Evolutionary conservation across 2,329 filamentous ascomycete genomes (phyloP), one percentile per base, ranked within the genome.

Genomic region (Clonostachys sp.): DNA sequence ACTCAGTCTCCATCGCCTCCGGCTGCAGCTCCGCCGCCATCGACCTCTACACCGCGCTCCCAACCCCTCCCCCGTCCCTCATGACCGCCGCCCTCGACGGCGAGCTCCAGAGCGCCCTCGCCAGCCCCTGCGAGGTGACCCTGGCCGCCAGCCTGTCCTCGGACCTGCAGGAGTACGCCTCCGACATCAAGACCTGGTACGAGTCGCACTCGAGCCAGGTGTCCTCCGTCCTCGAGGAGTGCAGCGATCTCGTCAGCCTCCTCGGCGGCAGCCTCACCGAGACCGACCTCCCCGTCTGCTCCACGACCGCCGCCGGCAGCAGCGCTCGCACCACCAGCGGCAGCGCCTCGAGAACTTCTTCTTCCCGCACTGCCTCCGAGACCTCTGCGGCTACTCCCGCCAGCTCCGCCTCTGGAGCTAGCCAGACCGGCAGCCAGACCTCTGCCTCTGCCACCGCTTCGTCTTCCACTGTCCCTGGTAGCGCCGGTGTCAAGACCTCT

Each of bases 81-180:
- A 34, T 56, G 48, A 16, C 41, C n/a, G 45, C 51, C 52, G 34
- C 55, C 30, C 42, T 42, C 10, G 47, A 51, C 9, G 45, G 61
- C 52, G 52, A 57, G 6, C 53, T 55, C 45, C 58, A 60, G 45
- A 57, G 65, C 57, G 57, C 36, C 36, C 36, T 39, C 12, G 17
- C 36, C 14, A 39, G 67, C 58, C 52, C 57, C 5, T 69, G 66
- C 63, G 17, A 48, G 51, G 59, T 62, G 57, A 58, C 48, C 47
- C 48, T 57, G 7, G 62, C 67, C n/a, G 38, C 51, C 18, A 58
- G 55, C 54, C 58, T 69, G 35, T 58, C 51, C 54, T 53, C 48
- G 33, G 53, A 62, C 40, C 67, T 61, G 56, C 49, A 53, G 20
- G 57, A 53, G 50, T 70, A 67, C 60, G 59, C 53, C 53, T 55